A percentile compares a stretch with the other conserved stretches of the same genome.
These are phyloP conservation scores for Plantago rigida DNA, from an alignment of 305 asterid species.

Conservation along the genomic window DNA sequence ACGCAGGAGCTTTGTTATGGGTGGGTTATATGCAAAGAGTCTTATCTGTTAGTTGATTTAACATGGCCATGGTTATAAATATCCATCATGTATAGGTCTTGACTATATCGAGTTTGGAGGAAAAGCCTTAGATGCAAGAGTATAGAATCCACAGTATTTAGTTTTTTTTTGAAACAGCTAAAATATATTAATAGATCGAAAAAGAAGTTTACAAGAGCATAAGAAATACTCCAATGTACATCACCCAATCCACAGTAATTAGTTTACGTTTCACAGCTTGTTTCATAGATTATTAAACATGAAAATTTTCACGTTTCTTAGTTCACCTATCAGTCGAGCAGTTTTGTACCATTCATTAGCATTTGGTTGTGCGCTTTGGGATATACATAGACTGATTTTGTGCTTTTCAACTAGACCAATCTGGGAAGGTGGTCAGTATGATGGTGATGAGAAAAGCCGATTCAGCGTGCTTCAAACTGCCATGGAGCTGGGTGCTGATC, in stretches of 20 bases:
- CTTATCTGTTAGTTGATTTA: too few species aligned
- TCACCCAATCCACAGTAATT: neutral
- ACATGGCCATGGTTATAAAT: too few species aligned
- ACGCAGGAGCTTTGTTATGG: too few species aligned
- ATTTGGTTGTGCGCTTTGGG: neutral
- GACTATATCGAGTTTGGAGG: too few species aligned
- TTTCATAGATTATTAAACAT: neutral
- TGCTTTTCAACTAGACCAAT: slow-evolving; percentile 47
- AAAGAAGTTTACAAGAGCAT: too few species aligned
- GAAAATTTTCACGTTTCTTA: neutral
- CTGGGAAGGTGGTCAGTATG: slow-evolving; percentile 96
- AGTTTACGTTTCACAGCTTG: slow-evolving; percentile 6
- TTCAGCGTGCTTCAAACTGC: slow-evolving; percentile 59
- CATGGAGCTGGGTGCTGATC: slow-evolving; percentile 95
- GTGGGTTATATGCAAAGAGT: too few species aligned
- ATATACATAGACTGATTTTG: slow-evolving; percentile 15
- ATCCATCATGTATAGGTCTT: too few species aligned
- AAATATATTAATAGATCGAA: too few species aligned
- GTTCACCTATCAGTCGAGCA: too few species aligned
- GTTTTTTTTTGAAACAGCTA: too few species aligned
- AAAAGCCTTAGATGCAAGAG: neutral
- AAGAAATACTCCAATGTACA: too few species aligned
- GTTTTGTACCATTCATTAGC: neutral
- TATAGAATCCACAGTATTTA: neutral
- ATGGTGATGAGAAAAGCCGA: slow-evolving; percentile 72